Percentiles rank a stretch among this genome's conserved stretches.
These are phyloP conservation scores for Arthrobotrys sphaeroides DNA, from an alignment of 2,329 filamentous ascomycete species.

Conservation along the genomic window DNA sequence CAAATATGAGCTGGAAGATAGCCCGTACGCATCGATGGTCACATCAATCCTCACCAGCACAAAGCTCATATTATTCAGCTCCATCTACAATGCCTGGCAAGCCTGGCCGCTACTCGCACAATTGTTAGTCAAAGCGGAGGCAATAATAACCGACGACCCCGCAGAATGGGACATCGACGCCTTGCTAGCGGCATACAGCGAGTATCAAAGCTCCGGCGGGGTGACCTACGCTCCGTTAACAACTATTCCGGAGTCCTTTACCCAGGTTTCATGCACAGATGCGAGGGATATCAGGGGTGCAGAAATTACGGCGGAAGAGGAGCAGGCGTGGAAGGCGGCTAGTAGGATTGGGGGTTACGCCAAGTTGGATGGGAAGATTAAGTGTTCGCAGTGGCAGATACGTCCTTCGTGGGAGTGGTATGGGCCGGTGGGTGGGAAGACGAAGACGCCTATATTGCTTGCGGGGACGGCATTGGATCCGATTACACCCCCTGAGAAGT, in stretches of 20 bases:
- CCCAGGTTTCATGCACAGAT: slow-evolving; percentile 32
- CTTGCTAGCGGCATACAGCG: neutral
- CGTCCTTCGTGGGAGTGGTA: slow-evolving; percentile 48
- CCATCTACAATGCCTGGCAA: neutral
- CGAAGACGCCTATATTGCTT: slow-evolving; percentile 41
- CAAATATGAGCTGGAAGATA: slow-evolving; percentile 21
- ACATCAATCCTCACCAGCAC: neutral
- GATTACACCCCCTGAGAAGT: slow-evolving; percentile 49
- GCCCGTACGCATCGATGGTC: neutral
- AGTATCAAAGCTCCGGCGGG: neutral
- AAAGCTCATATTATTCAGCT: slow-evolving; percentile 2
- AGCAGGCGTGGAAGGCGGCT: slow-evolving; percentile 10
- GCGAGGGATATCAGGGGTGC: slow-evolving; percentile 16
- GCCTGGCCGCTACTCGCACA: slow-evolving; percentile 19
- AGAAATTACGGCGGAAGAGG: slow-evolving; percentile 6
- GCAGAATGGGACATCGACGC: slow-evolving; percentile 16
- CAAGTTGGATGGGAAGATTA: neutral
- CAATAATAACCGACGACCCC: neutral
- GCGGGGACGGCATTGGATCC: slow-evolving; percentile 32
- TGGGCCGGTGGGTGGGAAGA: slow-evolving; percentile 29
- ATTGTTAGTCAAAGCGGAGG: slow-evolving; percentile 15
- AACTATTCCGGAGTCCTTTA: slow-evolving; percentile 18
- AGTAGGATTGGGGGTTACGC: slow-evolving; percentile 25
- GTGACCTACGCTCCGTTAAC: neutral
- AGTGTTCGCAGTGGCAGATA: slow-evolving; percentile 27